Conservation (phyloP, 495 filamentous ascomycete genomes). For the Aspergillus campestris region DNA sequence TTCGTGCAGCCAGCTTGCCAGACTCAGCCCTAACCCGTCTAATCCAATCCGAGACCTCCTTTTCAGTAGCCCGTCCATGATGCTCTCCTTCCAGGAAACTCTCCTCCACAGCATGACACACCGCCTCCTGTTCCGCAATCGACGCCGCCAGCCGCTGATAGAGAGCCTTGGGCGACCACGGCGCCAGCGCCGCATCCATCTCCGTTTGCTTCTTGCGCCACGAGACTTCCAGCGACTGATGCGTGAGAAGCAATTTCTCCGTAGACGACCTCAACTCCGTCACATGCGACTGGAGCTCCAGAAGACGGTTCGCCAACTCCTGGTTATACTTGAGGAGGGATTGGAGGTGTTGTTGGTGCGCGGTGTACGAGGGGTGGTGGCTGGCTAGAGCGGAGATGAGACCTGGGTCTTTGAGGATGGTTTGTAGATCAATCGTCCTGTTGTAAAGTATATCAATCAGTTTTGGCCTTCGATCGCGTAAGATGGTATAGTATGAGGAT, state of each 20-base stretch:
- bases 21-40: conserved; percentile 67
- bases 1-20: conserved; percentile 62
- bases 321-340: conserved; percentile 52
- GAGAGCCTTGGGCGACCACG: conserved; percentile 74
- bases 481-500: neutral
- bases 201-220: conserved; percentile 83
- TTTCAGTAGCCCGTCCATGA: conserved; percentile 53
- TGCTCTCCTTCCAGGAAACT: conserved; percentile 67
- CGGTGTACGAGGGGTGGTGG: conserved; percentile 50
- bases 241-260: conserved; percentile 71
- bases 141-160: conserved; percentile 70
- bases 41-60: conserved; percentile 78
- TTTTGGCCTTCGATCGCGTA: conserved; percentile 2
- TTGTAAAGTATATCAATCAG: conserved; percentile 28
- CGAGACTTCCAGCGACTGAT: conserved; percentile 79
- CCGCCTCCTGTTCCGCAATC: conserved; percentile 72
- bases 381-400: conserved; percentile 56
- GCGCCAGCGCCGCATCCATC: conserved; percentile 76
- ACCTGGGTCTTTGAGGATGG: conserved; percentile 50
- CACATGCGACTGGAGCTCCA: conserved; percentile 55
- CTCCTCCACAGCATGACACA: conserved; percentile 77
- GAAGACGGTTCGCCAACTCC: conserved; percentile 56
- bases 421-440: conserved; percentile 53
- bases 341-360: conserved; percentile 45
- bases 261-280: conserved; percentile 53